phyloP scores from a whole-genome alignment of 1,284 basidiomycete genomes.

The Trichosporon asahii region DNA sequence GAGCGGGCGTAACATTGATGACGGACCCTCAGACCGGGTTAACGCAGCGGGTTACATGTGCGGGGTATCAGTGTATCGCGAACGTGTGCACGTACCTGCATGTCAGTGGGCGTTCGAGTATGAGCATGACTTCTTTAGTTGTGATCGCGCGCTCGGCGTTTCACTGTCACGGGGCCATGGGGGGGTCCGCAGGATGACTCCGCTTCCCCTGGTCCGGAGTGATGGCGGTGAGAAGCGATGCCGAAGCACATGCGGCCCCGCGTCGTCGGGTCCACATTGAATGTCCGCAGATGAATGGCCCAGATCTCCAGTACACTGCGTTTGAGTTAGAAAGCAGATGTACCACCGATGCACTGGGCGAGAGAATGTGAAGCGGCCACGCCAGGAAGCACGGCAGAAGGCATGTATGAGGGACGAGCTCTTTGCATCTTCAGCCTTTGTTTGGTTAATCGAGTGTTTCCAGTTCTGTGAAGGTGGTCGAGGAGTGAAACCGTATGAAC shows the following conservation, averaged over 20 bases:
- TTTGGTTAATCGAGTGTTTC: too few species aligned
- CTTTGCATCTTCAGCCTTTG: too few species aligned
- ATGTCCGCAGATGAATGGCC: background rate
- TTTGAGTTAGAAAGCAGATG: too few species aligned
- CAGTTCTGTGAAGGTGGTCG: too few species aligned
- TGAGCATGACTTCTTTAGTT: background rate
- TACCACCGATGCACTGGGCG: too few species aligned
- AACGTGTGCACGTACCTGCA: background rate
- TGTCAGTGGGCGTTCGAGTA: background rate
- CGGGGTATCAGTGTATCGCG: too few species aligned
- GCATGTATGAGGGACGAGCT: too few species aligned
- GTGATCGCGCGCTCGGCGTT: background rate
- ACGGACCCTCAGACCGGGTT: background rate
- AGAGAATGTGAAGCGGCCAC: too few species aligned
- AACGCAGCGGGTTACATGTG: background rate
- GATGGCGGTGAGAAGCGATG: background rate
- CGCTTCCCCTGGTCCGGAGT: background rate
- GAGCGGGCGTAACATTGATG: background rate
- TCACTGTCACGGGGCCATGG: background rate
- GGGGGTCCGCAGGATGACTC: background rate
- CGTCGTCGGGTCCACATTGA: background rate
- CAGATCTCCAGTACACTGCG: too few species aligned
- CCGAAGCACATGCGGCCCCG: background rate
- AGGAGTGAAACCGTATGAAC: too few species aligned
- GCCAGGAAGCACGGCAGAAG: too few species aligned